Conservation (phyloP, 2,329 filamentous ascomycete genomes). For the Colletotrichum eleusines region DNA sequence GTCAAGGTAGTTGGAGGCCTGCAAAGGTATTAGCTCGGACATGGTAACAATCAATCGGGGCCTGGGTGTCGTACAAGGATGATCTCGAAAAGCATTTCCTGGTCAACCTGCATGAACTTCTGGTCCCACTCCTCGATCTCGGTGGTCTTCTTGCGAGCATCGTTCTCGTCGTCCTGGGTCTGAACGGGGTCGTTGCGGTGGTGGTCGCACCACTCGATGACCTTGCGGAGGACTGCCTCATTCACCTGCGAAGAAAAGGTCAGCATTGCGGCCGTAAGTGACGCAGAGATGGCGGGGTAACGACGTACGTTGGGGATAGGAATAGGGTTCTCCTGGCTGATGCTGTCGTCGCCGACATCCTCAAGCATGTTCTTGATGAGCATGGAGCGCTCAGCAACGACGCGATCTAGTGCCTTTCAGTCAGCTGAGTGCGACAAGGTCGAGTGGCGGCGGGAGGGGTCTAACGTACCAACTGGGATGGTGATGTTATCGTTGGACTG, state of each 20-base stretch:
- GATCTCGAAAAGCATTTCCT: constrained; percentile 99
- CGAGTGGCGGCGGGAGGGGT: neutral
- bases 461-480: constrained; percentile 56
- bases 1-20: constrained; percentile 98
- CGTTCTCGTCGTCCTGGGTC: constrained; percentile 87
- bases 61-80: constrained; percentile 78
- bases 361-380: constrained; percentile 99
- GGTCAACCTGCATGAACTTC: constrained; percentile 99
- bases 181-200: constrained; percentile 91
- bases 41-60: neutral
- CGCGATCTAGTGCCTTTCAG: constrained; percentile 70
- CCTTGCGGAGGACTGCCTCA: constrained; percentile 92
- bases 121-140: constrained; percentile 99
- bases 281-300: constrained; percentile 25
- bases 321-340: constrained; percentile 74
- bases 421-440: constrained; percentile 17
- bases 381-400: constrained; percentile 90
- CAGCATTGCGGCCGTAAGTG: constrained; percentile 22
- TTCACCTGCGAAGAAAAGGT: constrained; percentile 72
- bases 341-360: constrained; percentile 79
- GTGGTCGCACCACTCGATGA: constrained; percentile 97
- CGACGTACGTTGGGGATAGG: constrained; percentile 83
- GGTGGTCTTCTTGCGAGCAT: constrained; percentile 97
- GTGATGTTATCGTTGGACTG: constrained; percentile 63
- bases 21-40: constrained; percentile 15